Evolutionary conservation across 805 yeast species (phyloP).

Genomic region (Metschnikowia reukaufii): DNA sequence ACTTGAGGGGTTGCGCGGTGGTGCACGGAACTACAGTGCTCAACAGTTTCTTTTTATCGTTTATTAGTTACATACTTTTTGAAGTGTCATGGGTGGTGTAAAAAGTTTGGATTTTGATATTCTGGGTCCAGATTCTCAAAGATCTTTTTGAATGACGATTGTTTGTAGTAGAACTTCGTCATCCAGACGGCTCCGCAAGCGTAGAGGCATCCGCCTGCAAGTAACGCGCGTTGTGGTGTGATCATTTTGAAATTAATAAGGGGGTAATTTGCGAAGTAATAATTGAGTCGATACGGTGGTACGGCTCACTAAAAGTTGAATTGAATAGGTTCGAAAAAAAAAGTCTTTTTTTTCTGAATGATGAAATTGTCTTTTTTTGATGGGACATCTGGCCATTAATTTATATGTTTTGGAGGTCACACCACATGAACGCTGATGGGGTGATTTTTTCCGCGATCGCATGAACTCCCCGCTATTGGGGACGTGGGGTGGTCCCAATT

Average conservation of each 20-base stretch:
- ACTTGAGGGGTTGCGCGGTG: too few relatives aligned
- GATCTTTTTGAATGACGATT: conserved; percentile 30
- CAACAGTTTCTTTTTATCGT: not conserved
- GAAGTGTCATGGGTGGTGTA: conserved; percentile 22
- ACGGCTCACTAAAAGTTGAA: not conserved
- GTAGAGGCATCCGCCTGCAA: conserved; percentile 33
- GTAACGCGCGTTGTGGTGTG: conserved; percentile 26
- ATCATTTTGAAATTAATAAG: conserved; percentile 1
- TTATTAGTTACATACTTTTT: not conserved
- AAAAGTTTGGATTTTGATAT: conserved; percentile 27
- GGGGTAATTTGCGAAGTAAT: too few relatives aligned
- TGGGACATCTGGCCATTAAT: not conserved
- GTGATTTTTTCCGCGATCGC: conserved; percentile 4
- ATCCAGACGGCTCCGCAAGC: conserved; percentile 35
- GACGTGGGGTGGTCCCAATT: not conserved
- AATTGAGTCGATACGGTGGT: conserved; percentile 1
- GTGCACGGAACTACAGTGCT: too few relatives aligned
- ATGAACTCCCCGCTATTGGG: not conserved
- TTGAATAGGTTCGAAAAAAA: not conserved
- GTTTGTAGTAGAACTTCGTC: conserved; percentile 31
- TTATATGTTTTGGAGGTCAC: conserved; percentile 5
- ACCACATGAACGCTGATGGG: conserved; percentile 5
- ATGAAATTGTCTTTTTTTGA: not conserved
- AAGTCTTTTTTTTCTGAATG: not conserved
- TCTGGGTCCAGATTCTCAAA: conserved; percentile 31